Conservation (phyloP, 352 stramenopile species). For the Phytophthora multivora region DNA sequence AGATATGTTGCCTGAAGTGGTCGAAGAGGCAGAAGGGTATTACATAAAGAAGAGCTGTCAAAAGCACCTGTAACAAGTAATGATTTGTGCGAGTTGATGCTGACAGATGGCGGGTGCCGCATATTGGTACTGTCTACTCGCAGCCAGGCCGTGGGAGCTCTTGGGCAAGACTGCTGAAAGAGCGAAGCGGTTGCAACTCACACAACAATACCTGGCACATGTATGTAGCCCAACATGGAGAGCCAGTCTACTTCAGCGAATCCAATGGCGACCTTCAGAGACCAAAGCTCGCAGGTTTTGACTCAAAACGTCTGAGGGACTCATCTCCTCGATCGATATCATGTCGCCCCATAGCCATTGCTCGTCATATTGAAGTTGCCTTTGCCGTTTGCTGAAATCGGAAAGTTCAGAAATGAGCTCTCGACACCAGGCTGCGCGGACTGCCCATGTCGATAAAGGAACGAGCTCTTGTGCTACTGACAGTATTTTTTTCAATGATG, state of each 20-base stretch:
- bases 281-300: not conserved
- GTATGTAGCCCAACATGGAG: not conserved
- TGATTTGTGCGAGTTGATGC: not conserved
- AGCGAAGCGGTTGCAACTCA: slow-evolving; percentile 3
- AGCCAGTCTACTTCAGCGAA: slow-evolving; percentile 1
- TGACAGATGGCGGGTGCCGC: too few species aligned
- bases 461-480: not conserved
- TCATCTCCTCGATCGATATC: slow-evolving; percentile 2
- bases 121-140: slow-evolving; percentile 17
- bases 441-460: not conserved
- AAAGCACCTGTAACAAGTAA: not conserved
- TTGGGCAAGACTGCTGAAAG: slow-evolving; percentile 17
- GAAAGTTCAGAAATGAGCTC: slow-evolving; percentile 5
- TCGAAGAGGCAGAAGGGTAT: not conserved
- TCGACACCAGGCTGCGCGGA: not conserved
- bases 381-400: not conserved
- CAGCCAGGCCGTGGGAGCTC: not conserved
- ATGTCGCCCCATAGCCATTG: not conserved
- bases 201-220: too few species aligned
- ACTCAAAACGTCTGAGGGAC: too few species aligned
- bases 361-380: slow-evolving; percentile 22
- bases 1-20: not conserved
- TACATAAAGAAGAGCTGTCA: not conserved
- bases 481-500: not conserved
- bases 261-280: slow-evolving; percentile 1